phyloP scores from a whole-genome alignment of 805 yeast genomes.

The Nakazawaea populi region DNA sequence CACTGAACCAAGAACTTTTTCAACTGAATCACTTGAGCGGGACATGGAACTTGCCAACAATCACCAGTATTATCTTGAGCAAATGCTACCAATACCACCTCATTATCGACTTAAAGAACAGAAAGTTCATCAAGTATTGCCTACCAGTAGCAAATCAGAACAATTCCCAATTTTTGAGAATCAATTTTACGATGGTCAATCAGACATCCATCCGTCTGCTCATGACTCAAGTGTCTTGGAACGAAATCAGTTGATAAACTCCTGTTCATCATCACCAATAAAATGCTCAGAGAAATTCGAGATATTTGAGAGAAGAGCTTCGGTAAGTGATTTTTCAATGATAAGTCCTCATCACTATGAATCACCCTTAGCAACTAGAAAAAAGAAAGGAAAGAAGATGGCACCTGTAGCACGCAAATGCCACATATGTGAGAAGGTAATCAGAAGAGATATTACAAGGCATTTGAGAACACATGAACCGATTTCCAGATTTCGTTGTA shows the following conservation, averaged over 20 bases:
- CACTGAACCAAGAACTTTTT: no score
- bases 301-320: neutral
- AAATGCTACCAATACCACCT: no score
- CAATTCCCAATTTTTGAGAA: no score
- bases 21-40: no score
- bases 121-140: no score
- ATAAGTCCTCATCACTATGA: neutral
- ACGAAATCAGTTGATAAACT: neutral
- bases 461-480: slow-evolving; percentile 59
- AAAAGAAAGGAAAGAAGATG: neutral
- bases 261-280: neutral
- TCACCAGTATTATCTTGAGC: no score
- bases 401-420: slow-evolving; percentile 32
- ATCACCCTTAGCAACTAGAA: neutral
- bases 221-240: neutral
- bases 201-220: no score
- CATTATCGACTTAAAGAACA: no score
- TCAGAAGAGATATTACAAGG: slow-evolving; percentile 55
- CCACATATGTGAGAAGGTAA: slow-evolving; percentile 44
- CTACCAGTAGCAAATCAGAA: no score
- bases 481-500: slow-evolving; percentile 51
- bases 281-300: neutral
- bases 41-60: no score
- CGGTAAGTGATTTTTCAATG: neutral
- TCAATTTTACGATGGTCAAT: no score